These are phyloP conservation scores for Xylaria bambusicola DNA, from an alignment of 495 filamentous ascomycete species.

Conservation along the genomic window DNA sequence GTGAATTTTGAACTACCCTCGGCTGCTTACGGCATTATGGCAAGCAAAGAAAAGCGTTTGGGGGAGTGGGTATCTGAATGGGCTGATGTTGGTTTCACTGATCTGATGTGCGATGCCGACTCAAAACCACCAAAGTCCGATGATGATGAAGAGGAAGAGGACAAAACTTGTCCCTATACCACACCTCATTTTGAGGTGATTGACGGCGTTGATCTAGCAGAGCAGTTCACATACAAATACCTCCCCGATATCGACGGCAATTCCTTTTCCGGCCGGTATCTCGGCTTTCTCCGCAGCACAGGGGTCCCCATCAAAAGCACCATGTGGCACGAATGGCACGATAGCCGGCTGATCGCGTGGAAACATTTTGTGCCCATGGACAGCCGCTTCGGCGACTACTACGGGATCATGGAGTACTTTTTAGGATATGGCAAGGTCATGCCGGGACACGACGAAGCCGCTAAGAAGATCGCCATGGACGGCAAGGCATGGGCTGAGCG, in stretches of 20 bases:
- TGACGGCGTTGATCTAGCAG: conserved; percentile 42
- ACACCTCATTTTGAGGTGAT: conserved; percentile 45
- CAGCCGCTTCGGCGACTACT: conserved; percentile 74
- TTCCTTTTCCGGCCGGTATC: conserved; percentile 70
- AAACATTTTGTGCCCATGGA: conserved; percentile 85
- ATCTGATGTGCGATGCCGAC: conserved; percentile 43
- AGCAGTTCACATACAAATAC: conserved; percentile 64
- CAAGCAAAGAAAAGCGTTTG: conserved; percentile 36
- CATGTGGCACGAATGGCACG: conserved; percentile 76
- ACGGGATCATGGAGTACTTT: conserved; percentile 79
- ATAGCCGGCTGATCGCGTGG: conserved; percentile 68
- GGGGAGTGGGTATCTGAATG: conserved; percentile 43
- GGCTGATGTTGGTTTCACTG: conserved; percentile 51
- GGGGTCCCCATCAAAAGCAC: conserved; percentile 71
- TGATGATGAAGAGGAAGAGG: conserved; percentile 27
- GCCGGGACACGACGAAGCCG: conserved; percentile 57
- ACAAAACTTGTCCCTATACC: conserved; percentile 53
- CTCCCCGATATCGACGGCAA: conserved; percentile 74
- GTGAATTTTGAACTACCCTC: conserved; percentile 45
- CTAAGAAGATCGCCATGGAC: conserved; percentile 61
- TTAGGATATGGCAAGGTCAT: conserved; percentile 54
- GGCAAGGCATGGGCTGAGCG: conserved; percentile 68
- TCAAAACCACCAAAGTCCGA: too few relatives aligned
- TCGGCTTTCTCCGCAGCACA: conserved; percentile 65
- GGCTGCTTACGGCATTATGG: conserved; percentile 37